These are phyloP conservation scores for Ogataea nonfermentans DNA, from an alignment of 805 yeast genomes.

Conservation along the genomic window DNA sequence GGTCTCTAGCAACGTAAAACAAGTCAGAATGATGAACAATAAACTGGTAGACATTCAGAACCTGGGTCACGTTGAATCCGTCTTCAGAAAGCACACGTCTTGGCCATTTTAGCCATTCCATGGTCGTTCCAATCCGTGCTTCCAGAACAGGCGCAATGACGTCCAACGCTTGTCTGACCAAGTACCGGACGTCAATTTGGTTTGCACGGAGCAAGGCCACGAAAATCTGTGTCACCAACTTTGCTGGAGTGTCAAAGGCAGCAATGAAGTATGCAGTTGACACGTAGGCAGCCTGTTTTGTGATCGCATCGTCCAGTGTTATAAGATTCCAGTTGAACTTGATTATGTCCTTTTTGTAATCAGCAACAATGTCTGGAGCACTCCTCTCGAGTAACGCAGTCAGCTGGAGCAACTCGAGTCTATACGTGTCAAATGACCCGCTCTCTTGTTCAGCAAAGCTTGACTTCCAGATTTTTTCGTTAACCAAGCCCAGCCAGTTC, in stretches of 20 bases:
- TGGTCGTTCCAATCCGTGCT: constrained; percentile 57
- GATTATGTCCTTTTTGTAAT: constrained; percentile 76
- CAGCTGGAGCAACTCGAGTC: constrained; percentile 76
- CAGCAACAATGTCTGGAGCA: constrained; percentile 58
- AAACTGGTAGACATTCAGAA: constrained; percentile 82
- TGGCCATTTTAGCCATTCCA: constrained; percentile 91
- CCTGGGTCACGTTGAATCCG: constrained; percentile 82
- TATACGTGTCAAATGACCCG: constrained; percentile 68
- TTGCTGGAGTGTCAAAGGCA: constrained; percentile 83
- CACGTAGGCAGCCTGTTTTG: constrained; percentile 91
- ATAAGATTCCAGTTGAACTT: constrained; percentile 94
- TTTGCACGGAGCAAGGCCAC: constrained; percentile 84
- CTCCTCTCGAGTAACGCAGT: constrained; percentile 73
- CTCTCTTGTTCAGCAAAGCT: constrained; percentile 52
- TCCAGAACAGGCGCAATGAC: constrained; percentile 85
- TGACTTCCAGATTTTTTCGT: constrained; percentile 70
- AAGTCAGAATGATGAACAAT: constrained; percentile 81
- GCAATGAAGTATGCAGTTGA: constrained; percentile 83
- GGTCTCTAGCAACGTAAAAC: constrained; percentile 83
- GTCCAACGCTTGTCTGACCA: constrained; percentile 86
- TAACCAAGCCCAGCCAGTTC: constrained; percentile 64
- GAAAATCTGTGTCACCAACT: constrained; percentile 87
- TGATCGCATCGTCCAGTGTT: constrained; percentile 80
- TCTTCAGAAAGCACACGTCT: constrained; percentile 89
- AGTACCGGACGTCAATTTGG: constrained; percentile 76